Evolutionary conservation across 1,284 basidiomycete genomes (phyloP).

Genomic region (Crepidotus sp.): DNA sequence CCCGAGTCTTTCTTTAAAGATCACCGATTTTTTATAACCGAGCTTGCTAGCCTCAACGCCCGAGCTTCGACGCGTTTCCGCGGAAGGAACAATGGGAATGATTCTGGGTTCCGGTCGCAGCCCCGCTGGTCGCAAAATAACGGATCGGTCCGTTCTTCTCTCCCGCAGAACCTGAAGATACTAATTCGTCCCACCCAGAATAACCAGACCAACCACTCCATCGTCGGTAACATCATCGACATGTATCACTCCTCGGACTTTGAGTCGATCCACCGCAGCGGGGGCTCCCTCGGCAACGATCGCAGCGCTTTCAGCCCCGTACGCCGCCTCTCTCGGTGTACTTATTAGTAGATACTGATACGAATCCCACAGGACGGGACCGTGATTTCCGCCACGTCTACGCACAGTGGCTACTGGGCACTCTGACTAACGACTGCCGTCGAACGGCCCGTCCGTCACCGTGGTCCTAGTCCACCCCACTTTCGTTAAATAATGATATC

Average conservation of each 20-base stretch:
- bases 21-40: neutral
- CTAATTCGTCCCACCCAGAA: neutral
- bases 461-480: neutral
- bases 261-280: neutral
- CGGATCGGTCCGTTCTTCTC: neutral
- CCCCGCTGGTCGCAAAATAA: constrained; percentile 1
- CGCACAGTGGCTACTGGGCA: constrained; percentile 16
- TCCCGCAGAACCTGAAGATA: too few relatives aligned
- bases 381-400: constrained; percentile 11
- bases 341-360: neutral
- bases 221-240: constrained; percentile 16
- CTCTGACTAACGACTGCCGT: constrained; percentile 10
- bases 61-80: constrained; percentile 9
- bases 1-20: neutral
- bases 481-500: neutral
- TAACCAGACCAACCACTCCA: neutral
- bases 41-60: constrained; percentile 14
- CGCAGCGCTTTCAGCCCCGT: constrained; percentile 18
- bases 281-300: constrained; percentile 5
- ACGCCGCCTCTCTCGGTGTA: neutral
- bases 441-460: neutral
- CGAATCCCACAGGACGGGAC: constrained; percentile 12
- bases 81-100: neutral
- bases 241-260: constrained; percentile 8
- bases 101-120: neutral